Base-by-base conservation (phyloP, 495 filamentous ascomycete species). In the Penicillium odoratum region DNA sequence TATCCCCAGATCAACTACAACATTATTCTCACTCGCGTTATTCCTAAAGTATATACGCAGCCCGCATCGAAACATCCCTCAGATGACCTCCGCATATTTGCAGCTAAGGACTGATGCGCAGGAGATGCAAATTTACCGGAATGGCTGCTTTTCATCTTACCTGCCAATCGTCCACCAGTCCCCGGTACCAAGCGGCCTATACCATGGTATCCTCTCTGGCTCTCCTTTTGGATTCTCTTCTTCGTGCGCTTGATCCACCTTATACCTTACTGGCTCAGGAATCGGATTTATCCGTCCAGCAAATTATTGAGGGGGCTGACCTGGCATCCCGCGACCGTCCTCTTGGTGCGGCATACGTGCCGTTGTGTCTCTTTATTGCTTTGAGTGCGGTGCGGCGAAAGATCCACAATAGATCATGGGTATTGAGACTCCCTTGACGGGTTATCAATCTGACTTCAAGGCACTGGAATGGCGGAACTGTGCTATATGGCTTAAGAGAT, bases 191-290 rank as follows among this genome's bases (percentile, higher is more conserved):
- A 30, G 63, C 69, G 1, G 62, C 59, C 8, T 69, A 68, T 33
- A 60, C 57, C 4, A 54, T 73, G 3, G 29, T 64, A 0, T 47
- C 67, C 31, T 55, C 64, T 2, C 57, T 72, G 21, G 61, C 57
- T 4, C 58, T 74, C n/a, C 56, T 68, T 3, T 38, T 74, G 11
- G 74, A 76, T 36, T 59, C 51, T n/a, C 55, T 72, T 15, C 59
- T 70, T n/a, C 58, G 52, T 6, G 51, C 62, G 5, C 65, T 70
- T 49, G 55, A 72, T 36, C 57, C 60, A 3, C 36, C n/a, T 3
- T 57, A 64, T 25, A 15, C 11, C 3, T 7, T 48, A 4, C 50
- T 76, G 1, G 33, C 29, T 0, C 29, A 46, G 0, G 70, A 76
- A 15, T 55, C 62, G 2, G 42, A 13, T 1, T 38, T 53, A 1